Conservation (phyloP, 2,329 filamentous ascomycete genomes). For the Pyrenophora graminea region DNA sequence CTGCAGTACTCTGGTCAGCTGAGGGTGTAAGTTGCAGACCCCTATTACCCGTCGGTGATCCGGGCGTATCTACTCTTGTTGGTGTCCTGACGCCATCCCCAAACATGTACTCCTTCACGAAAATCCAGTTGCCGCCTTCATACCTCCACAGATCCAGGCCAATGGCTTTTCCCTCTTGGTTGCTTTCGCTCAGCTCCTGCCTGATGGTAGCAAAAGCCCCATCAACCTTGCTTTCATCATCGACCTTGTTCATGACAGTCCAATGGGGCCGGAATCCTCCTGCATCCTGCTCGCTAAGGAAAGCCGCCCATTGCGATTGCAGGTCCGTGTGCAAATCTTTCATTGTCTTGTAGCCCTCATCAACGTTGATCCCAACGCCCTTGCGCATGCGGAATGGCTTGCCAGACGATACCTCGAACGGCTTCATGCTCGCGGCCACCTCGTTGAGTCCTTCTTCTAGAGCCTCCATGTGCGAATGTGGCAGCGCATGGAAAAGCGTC, state of each 20-base stretch:
- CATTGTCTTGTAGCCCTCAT: constrained; percentile 38
- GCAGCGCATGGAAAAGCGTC: constrained; percentile 53
- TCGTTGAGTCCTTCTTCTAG: constrained; percentile 43
- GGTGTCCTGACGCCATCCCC: constrained; percentile 3
- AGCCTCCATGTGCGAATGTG: constrained; percentile 43
- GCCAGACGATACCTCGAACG: constrained; percentile 46
- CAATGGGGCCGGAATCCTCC: constrained; percentile 49
- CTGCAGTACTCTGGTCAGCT: constrained; percentile 1
- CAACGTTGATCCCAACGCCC: constrained; percentile 48
- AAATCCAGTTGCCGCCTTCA: constrained; percentile 49
- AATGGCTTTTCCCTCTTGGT: constrained; percentile 41
- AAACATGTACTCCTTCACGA: constrained; percentile 45
- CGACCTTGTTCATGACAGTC: constrained; percentile 55
- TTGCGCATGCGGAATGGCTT: constrained; percentile 48
- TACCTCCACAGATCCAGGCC: constrained; percentile 52
- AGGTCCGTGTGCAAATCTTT: constrained; percentile 45
- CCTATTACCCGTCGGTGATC: background rate
- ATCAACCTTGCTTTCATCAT: constrained; percentile 46
- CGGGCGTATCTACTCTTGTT: background rate
- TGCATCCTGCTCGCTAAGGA: constrained; percentile 51
- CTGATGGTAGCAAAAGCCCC: constrained; percentile 45
- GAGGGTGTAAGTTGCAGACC: constrained; percentile 4
- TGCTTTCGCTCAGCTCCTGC: constrained; percentile 35
- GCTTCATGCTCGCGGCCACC: constrained; percentile 33
- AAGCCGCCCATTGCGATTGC: constrained; percentile 43